Evolutionary conservation across 2,329 filamentous ascomycete genomes (phyloP).

Genomic region (Penicillium griseofulvum): DNA sequence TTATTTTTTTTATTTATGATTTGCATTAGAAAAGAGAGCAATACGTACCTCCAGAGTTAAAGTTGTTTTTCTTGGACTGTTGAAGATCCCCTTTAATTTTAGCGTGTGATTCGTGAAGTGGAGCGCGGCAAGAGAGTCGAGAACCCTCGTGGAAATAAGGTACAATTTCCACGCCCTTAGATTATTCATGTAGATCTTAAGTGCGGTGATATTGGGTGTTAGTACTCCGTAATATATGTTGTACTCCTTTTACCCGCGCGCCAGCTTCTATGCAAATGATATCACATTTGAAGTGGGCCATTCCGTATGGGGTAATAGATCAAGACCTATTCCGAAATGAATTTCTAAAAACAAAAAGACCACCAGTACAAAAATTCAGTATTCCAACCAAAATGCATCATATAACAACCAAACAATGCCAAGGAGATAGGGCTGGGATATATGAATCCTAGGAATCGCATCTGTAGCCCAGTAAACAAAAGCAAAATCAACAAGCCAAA

Average conservation of each 20-base stretch:
- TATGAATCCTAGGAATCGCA: not conserved
- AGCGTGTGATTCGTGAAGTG: slow-evolving; percentile 22
- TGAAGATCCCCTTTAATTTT: slow-evolving; percentile 14
- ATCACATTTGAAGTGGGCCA: slow-evolving; percentile 5
- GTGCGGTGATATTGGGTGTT: not conserved
- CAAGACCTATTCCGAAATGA: not conserved
- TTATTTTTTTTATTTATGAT: not conserved
- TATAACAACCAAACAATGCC: slow-evolving; percentile 1
- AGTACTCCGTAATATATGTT: not conserved
- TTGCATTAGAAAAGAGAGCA: not conserved
- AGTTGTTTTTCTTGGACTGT: slow-evolving; percentile 9
- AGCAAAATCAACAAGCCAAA: too few relatives aligned
- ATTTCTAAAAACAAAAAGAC: not conserved
- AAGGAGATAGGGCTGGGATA: not conserved
- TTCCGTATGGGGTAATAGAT: not conserved
- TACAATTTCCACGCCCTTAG: not conserved
- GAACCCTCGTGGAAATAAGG: not conserved
- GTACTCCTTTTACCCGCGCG: slow-evolving; percentile 13
- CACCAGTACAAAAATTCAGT: not conserved
- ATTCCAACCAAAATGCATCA: slow-evolving; percentile 7
- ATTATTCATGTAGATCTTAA: not conserved
- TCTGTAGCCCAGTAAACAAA: not conserved
- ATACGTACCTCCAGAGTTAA: not conserved
- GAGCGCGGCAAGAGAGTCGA: slow-evolving; percentile 18
- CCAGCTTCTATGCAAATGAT: slow-evolving; percentile 11